phyloP scores from a whole-genome alignment of 2,329 filamentous ascomycete species.

The Aspergillus hortae region DNA sequence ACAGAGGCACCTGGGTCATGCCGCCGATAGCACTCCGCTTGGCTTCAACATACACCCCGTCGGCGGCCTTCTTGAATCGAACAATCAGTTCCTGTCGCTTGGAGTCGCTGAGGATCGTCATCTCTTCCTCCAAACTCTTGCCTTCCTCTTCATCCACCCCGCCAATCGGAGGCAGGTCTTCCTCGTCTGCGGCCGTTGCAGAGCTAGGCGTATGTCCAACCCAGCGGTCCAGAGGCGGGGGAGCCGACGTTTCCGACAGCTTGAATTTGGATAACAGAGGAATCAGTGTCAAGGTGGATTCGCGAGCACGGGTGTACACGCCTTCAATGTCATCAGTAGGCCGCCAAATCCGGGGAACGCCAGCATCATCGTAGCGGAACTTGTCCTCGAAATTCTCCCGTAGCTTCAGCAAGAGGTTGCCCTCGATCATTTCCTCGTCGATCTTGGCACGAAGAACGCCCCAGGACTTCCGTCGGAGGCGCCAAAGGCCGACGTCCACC shows the following conservation, averaged over 20 bases:
- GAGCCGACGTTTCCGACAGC: slow-evolving; percentile 67
- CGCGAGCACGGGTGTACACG: slow-evolving; percentile 84
- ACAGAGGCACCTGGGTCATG: slow-evolving; percentile 87
- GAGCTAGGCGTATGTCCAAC: slow-evolving; percentile 73
- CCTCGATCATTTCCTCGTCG: slow-evolving; percentile 97
- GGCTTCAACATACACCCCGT: slow-evolving; percentile 96
- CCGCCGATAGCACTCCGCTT: slow-evolving; percentile 96
- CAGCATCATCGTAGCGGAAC: slow-evolving; percentile 93
- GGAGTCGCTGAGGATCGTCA: slow-evolving; percentile 84
- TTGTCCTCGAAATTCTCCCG: slow-evolving; percentile 99
- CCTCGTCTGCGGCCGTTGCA: slow-evolving; percentile 78
- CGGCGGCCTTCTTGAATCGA: slow-evolving; percentile 96
- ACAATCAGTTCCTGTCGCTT: slow-evolving; percentile 90
- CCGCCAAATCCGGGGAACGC: slow-evolving; percentile 93
- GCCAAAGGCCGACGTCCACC: slow-evolving; percentile 88
- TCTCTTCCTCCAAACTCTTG: slow-evolving; percentile 93
- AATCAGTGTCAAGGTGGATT: slow-evolving; percentile 87
- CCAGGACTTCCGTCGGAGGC: slow-evolving; percentile 91
- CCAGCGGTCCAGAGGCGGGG: slow-evolving; percentile 80
- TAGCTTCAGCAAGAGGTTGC: slow-evolving; percentile 90
- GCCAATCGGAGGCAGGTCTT: slow-evolving; percentile 83
- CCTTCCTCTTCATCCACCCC: slow-evolving; percentile 93
- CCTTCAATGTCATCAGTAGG: slow-evolving; percentile 97
- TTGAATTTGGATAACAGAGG: slow-evolving; percentile 84
- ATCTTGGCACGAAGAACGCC: slow-evolving; percentile 83